phyloP scores from a whole-genome alignment of 2,329 filamentous ascomycete genomes.

The Fusarium sp. region DNA sequence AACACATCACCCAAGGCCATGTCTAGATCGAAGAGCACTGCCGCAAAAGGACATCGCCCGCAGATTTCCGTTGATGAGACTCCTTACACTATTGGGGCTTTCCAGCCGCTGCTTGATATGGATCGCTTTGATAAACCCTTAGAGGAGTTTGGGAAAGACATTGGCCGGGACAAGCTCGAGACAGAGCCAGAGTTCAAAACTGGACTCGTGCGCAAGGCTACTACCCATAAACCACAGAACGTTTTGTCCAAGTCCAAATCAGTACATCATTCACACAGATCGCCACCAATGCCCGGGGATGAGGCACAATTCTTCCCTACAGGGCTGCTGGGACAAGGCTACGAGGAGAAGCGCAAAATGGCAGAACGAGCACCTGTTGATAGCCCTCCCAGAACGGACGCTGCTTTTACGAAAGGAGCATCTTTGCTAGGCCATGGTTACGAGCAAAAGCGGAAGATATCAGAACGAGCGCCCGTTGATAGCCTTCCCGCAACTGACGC shows the following conservation, averaged over 20 bases:
- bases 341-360: conserved; percentile 62
- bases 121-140: conserved; percentile 69
- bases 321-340: conserved; percentile 67
- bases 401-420: conserved; percentile 69
- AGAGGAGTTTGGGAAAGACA: conserved; percentile 65
- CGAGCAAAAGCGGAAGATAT: conserved; percentile 60
- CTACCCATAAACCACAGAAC: conserved; percentile 30
- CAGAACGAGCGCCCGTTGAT: conserved; percentile 47
- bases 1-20: conserved; percentile 29
- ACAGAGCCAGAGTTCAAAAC: conserved; percentile 31
- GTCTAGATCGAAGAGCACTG: conserved; percentile 58
- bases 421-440: conserved; percentile 68
- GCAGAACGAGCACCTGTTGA: conserved; percentile 48
- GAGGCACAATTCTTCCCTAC: conserved; percentile 64
- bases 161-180: conserved; percentile 42
- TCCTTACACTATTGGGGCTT: conserved; percentile 76
- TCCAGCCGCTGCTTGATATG: conserved; percentile 77
- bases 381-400: conserved; percentile 49
- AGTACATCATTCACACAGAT: conserved; percentile 33
- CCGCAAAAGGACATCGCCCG: conserved; percentile 52
- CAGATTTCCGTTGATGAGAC: conserved; percentile 61
- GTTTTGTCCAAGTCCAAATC: conserved; percentile 50
- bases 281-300: conserved; percentile 31
- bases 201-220: conserved; percentile 34
- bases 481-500: conserved; percentile 50